Percentiles rank a stretch among this genome's conserved stretches.
phyloP scores from a whole-genome alignment of 371 early-diverging fungal genomes.

The Phascolomyces articulosus region DNA sequence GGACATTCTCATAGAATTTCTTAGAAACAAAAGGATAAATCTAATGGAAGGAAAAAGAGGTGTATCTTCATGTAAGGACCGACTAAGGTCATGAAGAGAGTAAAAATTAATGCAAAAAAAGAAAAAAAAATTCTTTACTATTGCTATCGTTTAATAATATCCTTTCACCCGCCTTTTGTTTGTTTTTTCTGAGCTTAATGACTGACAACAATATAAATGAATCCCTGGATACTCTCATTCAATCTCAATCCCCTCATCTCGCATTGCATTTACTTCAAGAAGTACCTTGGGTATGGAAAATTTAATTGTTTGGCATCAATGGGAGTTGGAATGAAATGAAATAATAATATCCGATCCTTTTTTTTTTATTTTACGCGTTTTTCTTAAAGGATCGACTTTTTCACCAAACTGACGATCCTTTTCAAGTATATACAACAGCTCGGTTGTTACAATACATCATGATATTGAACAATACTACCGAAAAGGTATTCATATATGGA shows the following conservation, averaged over 20 bases:
- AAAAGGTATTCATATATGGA: background rate
- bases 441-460: background rate
- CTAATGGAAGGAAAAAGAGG: too few relatives aligned
- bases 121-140: too few relatives aligned
- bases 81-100: too few relatives aligned
- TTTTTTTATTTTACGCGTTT: background rate
- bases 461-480: background rate
- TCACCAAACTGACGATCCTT: background rate
- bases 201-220: background rate
- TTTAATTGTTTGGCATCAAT: background rate
- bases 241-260: background rate
- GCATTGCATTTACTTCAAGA: background rate
- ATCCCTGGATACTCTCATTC: background rate
- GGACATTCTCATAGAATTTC: too few relatives aligned
- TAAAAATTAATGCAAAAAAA: too few relatives aligned
- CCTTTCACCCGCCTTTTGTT: too few relatives aligned
- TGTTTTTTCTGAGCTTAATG: background rate
- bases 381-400: background rate
- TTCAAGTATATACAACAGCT: background rate
- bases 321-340: too few relatives aligned
- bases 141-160: too few relatives aligned
- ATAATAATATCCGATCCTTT: too few relatives aligned
- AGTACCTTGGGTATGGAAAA: constrained; percentile 1
- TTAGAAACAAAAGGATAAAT: too few relatives aligned
- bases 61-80: too few relatives aligned